Conservation (phyloP, 2,329 filamentous ascomycete species). For the Aspergillus spinulosporus region DNA sequence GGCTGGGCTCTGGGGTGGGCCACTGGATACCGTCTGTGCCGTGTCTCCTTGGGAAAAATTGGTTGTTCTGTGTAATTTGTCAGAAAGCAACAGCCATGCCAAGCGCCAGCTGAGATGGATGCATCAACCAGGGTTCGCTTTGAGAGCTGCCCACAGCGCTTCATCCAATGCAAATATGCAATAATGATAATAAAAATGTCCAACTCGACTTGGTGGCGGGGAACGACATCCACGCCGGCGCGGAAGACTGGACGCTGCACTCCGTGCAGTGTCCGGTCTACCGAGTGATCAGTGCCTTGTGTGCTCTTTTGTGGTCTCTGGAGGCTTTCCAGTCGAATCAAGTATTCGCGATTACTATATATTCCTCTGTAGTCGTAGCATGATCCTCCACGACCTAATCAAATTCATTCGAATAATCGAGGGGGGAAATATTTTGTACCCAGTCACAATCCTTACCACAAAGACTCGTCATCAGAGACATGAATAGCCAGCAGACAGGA, state of each 20-base stretch:
- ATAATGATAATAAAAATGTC: no score
- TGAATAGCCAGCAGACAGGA: background rate
- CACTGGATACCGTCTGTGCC: slow-evolving; percentile 19
- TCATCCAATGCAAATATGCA: no score
- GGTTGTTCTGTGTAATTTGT: slow-evolving; percentile 4
- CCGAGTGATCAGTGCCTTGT: background rate
- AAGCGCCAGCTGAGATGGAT: slow-evolving; percentile 31
- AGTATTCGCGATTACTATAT: background rate
- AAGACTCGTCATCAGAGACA: slow-evolving; percentile 3
- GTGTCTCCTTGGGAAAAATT: slow-evolving; percentile 19
- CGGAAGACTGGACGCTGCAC: no score
- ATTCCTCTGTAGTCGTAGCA: background rate
- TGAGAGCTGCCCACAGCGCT: slow-evolving; percentile 2
- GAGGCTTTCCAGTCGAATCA: background rate
- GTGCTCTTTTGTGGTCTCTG: no score
- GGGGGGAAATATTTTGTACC: background rate
- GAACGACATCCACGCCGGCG: no score
- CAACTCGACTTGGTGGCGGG: background rate
- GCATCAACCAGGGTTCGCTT: slow-evolving; percentile 35
- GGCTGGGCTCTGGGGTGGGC: no score
- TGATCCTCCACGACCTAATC: background rate
- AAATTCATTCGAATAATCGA: background rate
- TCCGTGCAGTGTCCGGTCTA: background rate
- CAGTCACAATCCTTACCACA: background rate
- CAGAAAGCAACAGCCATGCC: slow-evolving; percentile 24